These are phyloP conservation scores for Debaryomyces psychrophilus DNA, from an alignment of 1,139 yeast species.

Conservation along the genomic window DNA sequence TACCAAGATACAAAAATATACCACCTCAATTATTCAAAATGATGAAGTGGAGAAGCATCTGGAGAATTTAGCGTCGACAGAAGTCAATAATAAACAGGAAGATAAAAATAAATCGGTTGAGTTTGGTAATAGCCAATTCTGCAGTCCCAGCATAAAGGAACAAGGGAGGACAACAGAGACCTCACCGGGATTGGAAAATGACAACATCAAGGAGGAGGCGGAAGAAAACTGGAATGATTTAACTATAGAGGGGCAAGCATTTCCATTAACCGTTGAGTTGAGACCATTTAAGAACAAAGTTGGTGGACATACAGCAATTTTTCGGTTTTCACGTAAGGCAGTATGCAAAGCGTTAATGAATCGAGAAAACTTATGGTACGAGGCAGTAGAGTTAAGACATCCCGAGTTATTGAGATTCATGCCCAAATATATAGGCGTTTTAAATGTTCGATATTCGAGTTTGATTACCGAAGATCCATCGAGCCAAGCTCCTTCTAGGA, in stretches of 20 bases:
- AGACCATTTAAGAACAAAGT: conserved; percentile 90
- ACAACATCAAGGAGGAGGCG: neutral
- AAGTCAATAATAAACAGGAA: neutral
- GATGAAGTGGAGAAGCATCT: conserved; percentile 10
- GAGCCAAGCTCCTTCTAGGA: conserved; percentile 4
- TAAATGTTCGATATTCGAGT: conserved; percentile 81
- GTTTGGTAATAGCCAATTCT: conserved; percentile 10
- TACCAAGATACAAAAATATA: conserved; percentile 25
- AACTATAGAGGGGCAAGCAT: conserved; percentile 20
- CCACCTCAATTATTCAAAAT: conserved; percentile 6
- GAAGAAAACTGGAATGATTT: neutral
- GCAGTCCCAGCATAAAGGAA: neutral
- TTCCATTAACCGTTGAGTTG: conserved; percentile 78
- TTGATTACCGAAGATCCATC: conserved; percentile 36
- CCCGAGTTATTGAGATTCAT: conserved; percentile 77
- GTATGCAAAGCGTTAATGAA: conserved; percentile 95
- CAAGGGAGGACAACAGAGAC: neutral
- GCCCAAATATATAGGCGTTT: conserved; percentile 93
- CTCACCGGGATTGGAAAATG: neutral
- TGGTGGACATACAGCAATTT: conserved; percentile 98
- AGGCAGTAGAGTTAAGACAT: conserved; percentile 76
- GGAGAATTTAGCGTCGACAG: conserved; percentile 1
- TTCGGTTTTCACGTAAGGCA: conserved; percentile 85
- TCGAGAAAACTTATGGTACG: conserved; percentile 90
- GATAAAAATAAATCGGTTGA: conserved; percentile 8